These are phyloP conservation scores for Melocanna baccifera DNA, from an alignment of 176 grass and related monocot genomes.

Conservation along the genomic window DNA sequence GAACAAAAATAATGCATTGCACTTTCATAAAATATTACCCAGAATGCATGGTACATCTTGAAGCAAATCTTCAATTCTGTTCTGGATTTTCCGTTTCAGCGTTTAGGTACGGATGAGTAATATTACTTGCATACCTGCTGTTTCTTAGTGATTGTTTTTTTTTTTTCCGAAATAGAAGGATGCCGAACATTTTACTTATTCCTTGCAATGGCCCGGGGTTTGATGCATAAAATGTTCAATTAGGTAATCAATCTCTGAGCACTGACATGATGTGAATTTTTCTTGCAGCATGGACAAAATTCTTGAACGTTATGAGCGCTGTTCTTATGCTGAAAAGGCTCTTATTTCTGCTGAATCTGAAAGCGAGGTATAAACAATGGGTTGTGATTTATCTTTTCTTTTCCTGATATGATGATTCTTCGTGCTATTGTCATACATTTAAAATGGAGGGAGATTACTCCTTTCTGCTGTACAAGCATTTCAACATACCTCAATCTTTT, in stretches of 20 bases:
- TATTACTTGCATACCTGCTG: neutral
- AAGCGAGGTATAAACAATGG: slow-evolving; percentile 49
- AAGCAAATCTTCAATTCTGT: neutral
- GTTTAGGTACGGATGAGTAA: neutral
- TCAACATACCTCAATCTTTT: neutral
- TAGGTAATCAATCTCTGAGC: neutral
- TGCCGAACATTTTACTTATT: neutral
- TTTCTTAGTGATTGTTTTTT: neutral
- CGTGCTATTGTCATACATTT: neutral
- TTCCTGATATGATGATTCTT: neutral
- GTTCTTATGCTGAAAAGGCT: slow-evolving; percentile 72
- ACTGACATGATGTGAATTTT: neutral
- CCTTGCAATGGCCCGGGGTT: neutral
- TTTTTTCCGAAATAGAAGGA: neutral
- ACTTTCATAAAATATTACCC: neutral
- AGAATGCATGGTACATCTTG: neutral
- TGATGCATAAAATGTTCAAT: neutral
- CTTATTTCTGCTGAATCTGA: slow-evolving; percentile 54
- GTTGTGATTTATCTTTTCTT: neutral
- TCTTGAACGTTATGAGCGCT: slow-evolving; percentile 72
- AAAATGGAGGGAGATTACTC: neutral
- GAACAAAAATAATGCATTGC: neutral
- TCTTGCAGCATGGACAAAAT: slow-evolving; percentile 66
- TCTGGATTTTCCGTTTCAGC: neutral
- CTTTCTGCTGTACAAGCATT: neutral